Evolutionary conservation across 768 basidiomycete genomes (phyloP).

Genomic region (Podaxis rugospora): DNA sequence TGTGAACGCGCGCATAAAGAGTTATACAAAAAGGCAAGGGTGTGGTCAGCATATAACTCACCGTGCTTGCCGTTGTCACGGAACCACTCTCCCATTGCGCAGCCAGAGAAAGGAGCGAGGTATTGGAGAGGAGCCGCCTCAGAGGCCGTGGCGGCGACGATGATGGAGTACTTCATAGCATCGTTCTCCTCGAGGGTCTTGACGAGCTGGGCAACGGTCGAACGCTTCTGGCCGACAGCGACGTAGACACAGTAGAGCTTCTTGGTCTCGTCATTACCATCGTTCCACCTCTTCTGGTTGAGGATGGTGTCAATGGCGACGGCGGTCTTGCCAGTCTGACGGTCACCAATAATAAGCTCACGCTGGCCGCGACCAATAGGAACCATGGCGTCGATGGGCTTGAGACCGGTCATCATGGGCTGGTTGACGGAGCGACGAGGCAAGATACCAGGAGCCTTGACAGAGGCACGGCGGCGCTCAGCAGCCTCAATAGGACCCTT

Average conservation of each 20-base stretch:
- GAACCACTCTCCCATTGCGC: constrained; percentile 99
- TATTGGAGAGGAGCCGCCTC: constrained; percentile 99
- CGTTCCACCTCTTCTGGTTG: constrained; percentile 99
- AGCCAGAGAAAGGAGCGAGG: constrained; percentile 99
- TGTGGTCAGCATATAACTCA: constrained; percentile 27
- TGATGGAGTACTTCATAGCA: constrained; percentile 99
- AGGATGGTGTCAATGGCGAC: constrained; percentile 99
- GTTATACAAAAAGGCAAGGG: background rate
- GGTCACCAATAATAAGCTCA: constrained; percentile 99
- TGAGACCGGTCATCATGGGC: constrained; percentile 99
- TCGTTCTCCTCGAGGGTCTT: constrained; percentile 99
- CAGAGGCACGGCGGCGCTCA: constrained; percentile 93
- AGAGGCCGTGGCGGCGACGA: constrained; percentile 98
- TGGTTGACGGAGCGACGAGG: constrained; percentile 99
- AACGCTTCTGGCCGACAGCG: constrained; percentile 98
- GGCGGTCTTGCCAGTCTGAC: constrained; percentile 99
- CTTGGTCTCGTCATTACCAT: constrained; percentile 93
- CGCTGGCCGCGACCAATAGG: constrained; percentile 99
- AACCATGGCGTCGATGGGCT: constrained; percentile 99
- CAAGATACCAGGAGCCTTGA: constrained; percentile 99
- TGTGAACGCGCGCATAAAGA: constrained; percentile 22
- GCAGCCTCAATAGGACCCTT: constrained; percentile 94
- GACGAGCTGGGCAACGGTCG: constrained; percentile 98
- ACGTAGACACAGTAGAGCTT: constrained; percentile 99
- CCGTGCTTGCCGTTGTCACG: constrained; percentile 99